A percentile compares a stretch with the other conserved stretches of the same genome.
phyloP scores from a whole-genome alignment of 192 early-diverging fungal genomes.

The Coemansia aciculifera region DNA sequence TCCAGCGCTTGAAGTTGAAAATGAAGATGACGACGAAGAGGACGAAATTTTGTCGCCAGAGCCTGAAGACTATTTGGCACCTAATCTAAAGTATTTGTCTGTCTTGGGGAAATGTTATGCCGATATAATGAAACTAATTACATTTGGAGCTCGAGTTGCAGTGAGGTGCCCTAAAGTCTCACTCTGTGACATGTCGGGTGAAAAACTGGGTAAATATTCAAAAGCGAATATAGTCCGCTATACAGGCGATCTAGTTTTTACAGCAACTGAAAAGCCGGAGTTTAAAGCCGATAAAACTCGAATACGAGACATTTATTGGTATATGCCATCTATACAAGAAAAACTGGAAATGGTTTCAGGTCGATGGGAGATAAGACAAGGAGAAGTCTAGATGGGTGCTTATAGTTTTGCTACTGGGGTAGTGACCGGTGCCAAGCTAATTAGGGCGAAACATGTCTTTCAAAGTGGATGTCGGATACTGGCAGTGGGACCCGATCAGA shows the following conservation, averaged over 20 bases:
- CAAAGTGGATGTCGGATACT: too few relatives aligned
- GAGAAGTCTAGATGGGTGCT: too few relatives aligned
- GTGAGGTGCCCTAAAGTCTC: background rate
- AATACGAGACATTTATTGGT: background rate
- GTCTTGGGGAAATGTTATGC: background rate
- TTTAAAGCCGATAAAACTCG: slow-evolving; percentile 1
- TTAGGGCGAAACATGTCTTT: too few relatives aligned
- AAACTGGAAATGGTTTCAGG: background rate
- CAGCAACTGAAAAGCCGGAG: background rate
- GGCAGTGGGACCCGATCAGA: too few relatives aligned
- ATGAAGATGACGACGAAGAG: background rate
- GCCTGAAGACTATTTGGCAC: background rate
- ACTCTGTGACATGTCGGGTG: background rate
- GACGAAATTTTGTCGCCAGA: background rate
- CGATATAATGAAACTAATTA: background rate
- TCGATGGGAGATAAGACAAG: background rate
- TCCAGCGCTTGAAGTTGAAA: background rate
- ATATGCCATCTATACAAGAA: background rate
- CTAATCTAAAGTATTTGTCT: background rate
- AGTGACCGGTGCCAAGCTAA: too few relatives aligned
- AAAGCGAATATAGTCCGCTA: background rate
- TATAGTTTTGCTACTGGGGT: too few relatives aligned
- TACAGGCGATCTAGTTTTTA: background rate
- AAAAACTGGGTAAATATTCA: background rate
- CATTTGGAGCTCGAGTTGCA: background rate